Conservation (phyloP, 495 filamentous ascomycete species). For the Physcia stellaris region DNA sequence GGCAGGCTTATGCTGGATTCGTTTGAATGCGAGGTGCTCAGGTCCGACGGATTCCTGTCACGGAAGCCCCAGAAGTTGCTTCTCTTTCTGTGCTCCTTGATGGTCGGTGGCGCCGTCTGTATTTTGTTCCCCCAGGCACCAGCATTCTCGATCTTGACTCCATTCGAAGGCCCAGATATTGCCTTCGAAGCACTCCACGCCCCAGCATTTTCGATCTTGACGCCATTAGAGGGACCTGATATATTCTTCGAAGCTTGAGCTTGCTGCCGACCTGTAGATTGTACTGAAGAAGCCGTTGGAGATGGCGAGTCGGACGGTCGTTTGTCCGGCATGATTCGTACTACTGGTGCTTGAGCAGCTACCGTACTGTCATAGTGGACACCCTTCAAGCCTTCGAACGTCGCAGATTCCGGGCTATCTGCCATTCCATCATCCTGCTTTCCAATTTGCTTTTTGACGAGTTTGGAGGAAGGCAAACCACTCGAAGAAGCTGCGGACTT, state of each 20-base stretch:
- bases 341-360: conserved; percentile 55
- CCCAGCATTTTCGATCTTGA: conserved; percentile 58
- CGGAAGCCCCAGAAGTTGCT: conserved; percentile 94
- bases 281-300: conserved; percentile 17
- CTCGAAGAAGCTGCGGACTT: conserved; percentile 15
- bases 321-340: conserved; percentile 18
- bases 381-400: conserved; percentile 48
- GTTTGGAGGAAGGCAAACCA: conserved; percentile 16
- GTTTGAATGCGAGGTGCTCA: conserved; percentile 28
- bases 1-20: conserved; percentile 24
- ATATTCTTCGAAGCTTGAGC: conserved; percentile 44
- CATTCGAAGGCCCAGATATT: conserved; percentile 83
- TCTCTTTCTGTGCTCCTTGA: conserved; percentile 72
- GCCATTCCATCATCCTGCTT: conserved; percentile 27
- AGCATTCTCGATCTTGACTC: conserved; percentile 72
- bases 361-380: conserved; percentile 77
- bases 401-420: conserved; percentile 26
- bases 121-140: conserved; percentile 73
- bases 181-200: conserved; percentile 31
- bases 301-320: conserved; percentile 29
- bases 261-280: conserved; percentile 11
- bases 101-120: conserved; percentile 42
- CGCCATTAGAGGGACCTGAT: conserved; percentile 75
- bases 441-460: conserved; percentile 35
- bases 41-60: conserved; percentile 47